Conservation (phyloP, 1,284 basidiomycete genomes). For the Stereum hirsutum region DNA sequence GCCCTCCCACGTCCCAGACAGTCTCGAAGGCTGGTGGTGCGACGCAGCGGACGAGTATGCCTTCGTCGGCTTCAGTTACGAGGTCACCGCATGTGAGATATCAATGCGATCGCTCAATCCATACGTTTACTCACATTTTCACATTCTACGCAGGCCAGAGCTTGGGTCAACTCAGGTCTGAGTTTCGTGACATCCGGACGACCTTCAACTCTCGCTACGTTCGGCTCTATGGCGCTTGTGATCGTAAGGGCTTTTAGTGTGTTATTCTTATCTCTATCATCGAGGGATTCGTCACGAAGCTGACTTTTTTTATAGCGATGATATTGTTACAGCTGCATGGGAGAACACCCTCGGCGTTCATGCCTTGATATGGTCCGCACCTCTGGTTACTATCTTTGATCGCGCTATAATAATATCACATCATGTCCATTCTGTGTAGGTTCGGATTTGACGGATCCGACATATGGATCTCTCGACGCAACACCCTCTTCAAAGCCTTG, state of each 20-base stretch:
- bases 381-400: slow-evolving; percentile 5
- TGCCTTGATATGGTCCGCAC: slow-evolving; percentile 57
- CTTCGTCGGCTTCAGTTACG: slow-evolving; percentile 68
- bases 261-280: slow-evolving; percentile 13
- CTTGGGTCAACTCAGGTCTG: slow-evolving; percentile 34
- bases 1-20: slow-evolving; percentile 37
- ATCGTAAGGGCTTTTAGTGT: slow-evolving; percentile 56
- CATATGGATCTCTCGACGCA: slow-evolving; percentile 45
- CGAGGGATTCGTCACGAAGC: too few species aligned
- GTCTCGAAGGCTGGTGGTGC: slow-evolving; percentile 56
- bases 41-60: slow-evolving; percentile 50
- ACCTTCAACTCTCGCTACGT: slow-evolving; percentile 62
- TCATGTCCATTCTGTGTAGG: slow-evolving; percentile 28
- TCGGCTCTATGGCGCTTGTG: slow-evolving; percentile 62
- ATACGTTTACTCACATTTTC: not conserved
- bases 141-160: slow-evolving; percentile 28
- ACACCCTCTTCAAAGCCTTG: slow-evolving; percentile 44
- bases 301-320: slow-evolving; percentile 33
- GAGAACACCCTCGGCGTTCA: slow-evolving; percentile 60
- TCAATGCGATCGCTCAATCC: not conserved
- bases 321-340: slow-evolving; percentile 69
- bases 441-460: slow-evolving; percentile 54
- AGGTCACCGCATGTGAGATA: slow-evolving; percentile 30
- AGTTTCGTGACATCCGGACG: slow-evolving; percentile 55
- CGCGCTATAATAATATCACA: not conserved